phyloP scores from a whole-genome alignment of 768 basidiomycete genomes.

The Termitomyces sp. region DNA sequence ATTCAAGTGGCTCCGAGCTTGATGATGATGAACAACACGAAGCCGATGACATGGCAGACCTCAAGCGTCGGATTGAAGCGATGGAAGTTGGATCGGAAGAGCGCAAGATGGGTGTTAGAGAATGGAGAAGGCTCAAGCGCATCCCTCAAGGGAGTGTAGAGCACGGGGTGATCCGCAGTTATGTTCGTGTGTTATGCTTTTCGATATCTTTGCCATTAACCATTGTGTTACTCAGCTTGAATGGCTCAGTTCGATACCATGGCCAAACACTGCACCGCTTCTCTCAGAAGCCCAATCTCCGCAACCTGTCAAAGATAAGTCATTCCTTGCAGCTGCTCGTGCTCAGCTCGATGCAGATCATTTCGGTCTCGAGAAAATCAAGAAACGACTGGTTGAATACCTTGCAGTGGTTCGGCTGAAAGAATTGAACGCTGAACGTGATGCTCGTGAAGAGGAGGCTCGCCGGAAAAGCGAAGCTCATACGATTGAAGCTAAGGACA shows the following conservation, averaged over 20 bases:
- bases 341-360: slow-evolving; percentile 86
- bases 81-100: slow-evolving; percentile 75
- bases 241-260: slow-evolving; percentile 85
- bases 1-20: slow-evolving; percentile 43
- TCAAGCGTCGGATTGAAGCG: slow-evolving; percentile 70
- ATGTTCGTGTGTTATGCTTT: slow-evolving; percentile 45
- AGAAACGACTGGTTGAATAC: slow-evolving; percentile 88
- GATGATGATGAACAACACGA: slow-evolving; percentile 82
- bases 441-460: slow-evolving; percentile 28
- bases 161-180: slow-evolving; percentile 82
- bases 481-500: slow-evolving; percentile 17
- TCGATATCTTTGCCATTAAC: background rate
- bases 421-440: slow-evolving; percentile 41
- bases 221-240: slow-evolving; percentile 62
- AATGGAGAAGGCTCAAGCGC: slow-evolving; percentile 80
- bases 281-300: slow-evolving; percentile 12
- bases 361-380: slow-evolving; percentile 90
- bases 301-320: slow-evolving; percentile 39
- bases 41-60: slow-evolving; percentile 72
- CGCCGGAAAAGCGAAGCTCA: slow-evolving; percentile 16
- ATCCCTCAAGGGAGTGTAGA: slow-evolving; percentile 92
- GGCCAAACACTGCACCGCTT: slow-evolving; percentile 52
- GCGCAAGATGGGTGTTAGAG: slow-evolving; percentile 75
- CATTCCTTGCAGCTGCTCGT: slow-evolving; percentile 69
- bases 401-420: slow-evolving; percentile 77